These are phyloP conservation scores for Maudiozyma humilis DNA, from an alignment of 1,139 yeast genomes.

Conservation along the genomic window DNA sequence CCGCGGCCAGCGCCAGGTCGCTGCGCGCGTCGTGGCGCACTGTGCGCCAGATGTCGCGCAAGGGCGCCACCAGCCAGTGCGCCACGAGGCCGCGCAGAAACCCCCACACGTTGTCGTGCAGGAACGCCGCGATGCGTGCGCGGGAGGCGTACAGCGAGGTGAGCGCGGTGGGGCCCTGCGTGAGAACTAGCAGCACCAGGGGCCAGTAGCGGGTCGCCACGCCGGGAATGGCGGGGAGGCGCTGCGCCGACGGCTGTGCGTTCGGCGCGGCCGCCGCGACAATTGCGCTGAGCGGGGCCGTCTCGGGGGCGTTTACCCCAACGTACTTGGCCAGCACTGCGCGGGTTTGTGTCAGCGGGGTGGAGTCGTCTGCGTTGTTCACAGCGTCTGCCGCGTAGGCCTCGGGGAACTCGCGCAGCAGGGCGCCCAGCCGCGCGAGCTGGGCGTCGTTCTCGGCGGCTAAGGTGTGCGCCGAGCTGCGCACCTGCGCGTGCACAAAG, in stretches of 20 bases:
- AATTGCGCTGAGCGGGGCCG: neutral
- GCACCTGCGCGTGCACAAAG: neutral
- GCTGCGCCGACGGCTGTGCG: too few relatives aligned
- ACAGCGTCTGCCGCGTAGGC: neutral
- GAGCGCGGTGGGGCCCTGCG: slow-evolving; percentile 47
- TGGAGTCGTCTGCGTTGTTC: too few relatives aligned
- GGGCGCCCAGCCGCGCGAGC: neutral
- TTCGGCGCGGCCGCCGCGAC: neutral
- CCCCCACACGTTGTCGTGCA: slow-evolving; percentile 49
- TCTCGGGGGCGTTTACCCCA: neutral
- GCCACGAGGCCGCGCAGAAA: slow-evolving; percentile 58
- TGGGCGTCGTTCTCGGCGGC: neutral
- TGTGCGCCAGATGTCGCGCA: slow-evolving; percentile 65
- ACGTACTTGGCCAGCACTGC: neutral
- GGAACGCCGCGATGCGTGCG: slow-evolving; percentile 47
- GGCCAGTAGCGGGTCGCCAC: slow-evolving; percentile 56
- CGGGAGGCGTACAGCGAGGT: slow-evolving; percentile 34
- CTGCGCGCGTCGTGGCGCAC: slow-evolving; percentile 64
- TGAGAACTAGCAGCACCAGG: slow-evolving; percentile 32
- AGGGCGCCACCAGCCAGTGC: slow-evolving; percentile 79
- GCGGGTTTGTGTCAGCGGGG: too few relatives aligned
- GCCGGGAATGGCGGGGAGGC: too few relatives aligned
- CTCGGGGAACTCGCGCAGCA: neutral
- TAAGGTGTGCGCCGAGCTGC: neutral
- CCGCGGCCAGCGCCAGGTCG: slow-evolving; percentile 67